A percentile compares a stretch with the other conserved stretches of the same genome.
Conservation (phyloP, 352 stramenopile genomes). For the Phytophthora boehmeriae region DNA sequence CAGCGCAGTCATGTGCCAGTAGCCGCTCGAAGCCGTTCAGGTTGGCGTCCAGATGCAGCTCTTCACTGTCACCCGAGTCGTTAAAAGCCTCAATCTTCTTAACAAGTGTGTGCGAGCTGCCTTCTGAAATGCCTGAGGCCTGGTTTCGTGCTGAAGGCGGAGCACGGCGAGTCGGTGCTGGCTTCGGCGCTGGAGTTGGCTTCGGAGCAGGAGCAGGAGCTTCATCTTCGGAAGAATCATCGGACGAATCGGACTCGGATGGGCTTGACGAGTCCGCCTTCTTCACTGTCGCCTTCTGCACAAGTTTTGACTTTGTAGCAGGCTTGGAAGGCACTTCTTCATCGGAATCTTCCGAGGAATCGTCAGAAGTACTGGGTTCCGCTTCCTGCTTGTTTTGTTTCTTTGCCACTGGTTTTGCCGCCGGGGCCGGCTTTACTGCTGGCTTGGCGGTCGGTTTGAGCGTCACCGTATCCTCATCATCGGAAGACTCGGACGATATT, state of each 20-base stretch:
- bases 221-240: constrained; percentile 29
- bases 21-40: constrained; percentile 86
- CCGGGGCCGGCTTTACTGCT: constrained; percentile 7
- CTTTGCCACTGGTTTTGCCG: constrained; percentile 13
- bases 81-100: constrained; percentile 82
- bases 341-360: constrained; percentile 12
- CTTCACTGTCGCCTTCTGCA: constrained; percentile 5
- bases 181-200: no score
- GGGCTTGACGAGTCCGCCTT: constrained; percentile 13
- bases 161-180: constrained; percentile 15
- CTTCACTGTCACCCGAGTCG: constrained; percentile 45
- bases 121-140: constrained; percentile 54
- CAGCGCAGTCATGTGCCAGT: constrained; percentile 82
- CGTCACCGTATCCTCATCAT: constrained; percentile 1
- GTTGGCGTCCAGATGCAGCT: constrained; percentile 73
- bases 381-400: constrained; percentile 12
- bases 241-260: constrained; percentile 19
- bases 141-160: constrained; percentile 16
- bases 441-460: not conserved
- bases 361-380: constrained; percentile 17
- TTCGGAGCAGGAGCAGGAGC: constrained; percentile 16
- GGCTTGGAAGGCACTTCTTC: constrained; percentile 14
- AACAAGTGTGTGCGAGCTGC: constrained; percentile 80
- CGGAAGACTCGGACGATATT: constrained; percentile 2
- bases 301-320: not conserved